Evolutionary conservation across 257 asterid genomes (phyloP).

Genomic region (Solanum ahanhuiri): DNA sequence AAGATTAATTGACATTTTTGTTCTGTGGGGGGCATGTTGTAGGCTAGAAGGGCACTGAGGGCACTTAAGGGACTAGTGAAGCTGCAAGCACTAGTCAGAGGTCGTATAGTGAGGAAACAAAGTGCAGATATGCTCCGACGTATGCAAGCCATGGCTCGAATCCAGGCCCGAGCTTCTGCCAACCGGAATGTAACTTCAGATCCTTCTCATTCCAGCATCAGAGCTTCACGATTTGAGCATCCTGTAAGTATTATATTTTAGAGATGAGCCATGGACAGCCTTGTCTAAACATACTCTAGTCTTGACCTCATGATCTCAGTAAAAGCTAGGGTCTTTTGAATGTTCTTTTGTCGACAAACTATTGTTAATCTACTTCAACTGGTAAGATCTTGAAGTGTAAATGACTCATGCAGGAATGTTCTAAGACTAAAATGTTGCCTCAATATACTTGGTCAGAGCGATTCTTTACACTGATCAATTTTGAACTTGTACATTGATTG

Average conservation of each 20-base stretch:
- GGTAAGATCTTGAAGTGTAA: neutral
- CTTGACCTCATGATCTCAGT: neutral
- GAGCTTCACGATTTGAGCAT: conserved; percentile 14
- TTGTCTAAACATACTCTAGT: neutral
- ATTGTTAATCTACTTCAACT: neutral
- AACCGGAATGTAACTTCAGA: conserved; percentile 36
- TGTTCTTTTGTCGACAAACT: neutral
- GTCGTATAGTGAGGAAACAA: conserved; percentile 80
- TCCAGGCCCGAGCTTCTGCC: conserved; percentile 90
- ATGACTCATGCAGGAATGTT: neutral
- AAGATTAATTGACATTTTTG: neutral
- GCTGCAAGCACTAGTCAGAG: conserved; percentile 93
- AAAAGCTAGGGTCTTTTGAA: neutral
- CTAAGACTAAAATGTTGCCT: neutral
- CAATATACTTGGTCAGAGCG: neutral
- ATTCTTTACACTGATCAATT: neutral
- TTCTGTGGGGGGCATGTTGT: conserved; percentile 4
- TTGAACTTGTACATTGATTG: neutral
- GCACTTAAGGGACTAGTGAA: conserved; percentile 88
- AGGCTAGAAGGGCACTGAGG: conserved; percentile 90
- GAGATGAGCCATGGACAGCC: neutral
- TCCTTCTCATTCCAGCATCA: conserved; percentile 15
- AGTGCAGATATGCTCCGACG: conserved; percentile 82
- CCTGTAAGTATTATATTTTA: conserved; percentile 25
- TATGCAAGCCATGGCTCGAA: conserved; percentile 94